phyloP scores from a whole-genome alignment of 2,329 filamentous ascomycete genomes.

The Tolypocladium guangdongense region DNA sequence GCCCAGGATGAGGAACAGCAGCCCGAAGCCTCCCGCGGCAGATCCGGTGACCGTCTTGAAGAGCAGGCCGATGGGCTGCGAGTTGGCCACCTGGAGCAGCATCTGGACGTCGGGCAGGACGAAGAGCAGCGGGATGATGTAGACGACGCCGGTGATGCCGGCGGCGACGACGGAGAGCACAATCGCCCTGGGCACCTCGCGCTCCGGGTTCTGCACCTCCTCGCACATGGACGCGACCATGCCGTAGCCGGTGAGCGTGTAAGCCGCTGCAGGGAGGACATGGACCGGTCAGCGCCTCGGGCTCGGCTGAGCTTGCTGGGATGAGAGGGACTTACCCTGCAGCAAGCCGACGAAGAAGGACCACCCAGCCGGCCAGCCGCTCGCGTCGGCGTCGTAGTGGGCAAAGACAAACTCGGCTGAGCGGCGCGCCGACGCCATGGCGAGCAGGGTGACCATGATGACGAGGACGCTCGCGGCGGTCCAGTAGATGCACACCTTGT shows the following conservation, averaged over 20 bases:
- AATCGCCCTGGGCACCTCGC: constrained; percentile 57
- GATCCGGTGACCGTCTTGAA: constrained; percentile 70
- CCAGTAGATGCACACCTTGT: constrained; percentile 64
- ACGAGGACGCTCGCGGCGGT: constrained; percentile 57
- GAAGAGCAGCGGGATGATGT: constrained; percentile 65
- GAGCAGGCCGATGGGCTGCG: constrained; percentile 64
- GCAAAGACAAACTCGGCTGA: constrained; percentile 49
- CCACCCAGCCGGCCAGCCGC: constrained; percentile 59
- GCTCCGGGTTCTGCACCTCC: constrained; percentile 49
- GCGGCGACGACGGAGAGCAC: constrained; percentile 55
- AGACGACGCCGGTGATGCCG: constrained; percentile 49
- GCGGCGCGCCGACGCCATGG: constrained; percentile 55
- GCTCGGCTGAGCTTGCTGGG: not conserved
- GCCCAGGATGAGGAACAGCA: constrained; percentile 65
- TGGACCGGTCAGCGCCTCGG: not conserved
- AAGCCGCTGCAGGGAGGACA: constrained; percentile 18
- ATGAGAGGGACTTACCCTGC: constrained; percentile 24
- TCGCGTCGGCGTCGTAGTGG: constrained; percentile 55
- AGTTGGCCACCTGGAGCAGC: constrained; percentile 55
- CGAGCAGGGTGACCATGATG: constrained; percentile 58
- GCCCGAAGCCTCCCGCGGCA: constrained; percentile 59
- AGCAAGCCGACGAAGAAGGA: constrained; percentile 45
- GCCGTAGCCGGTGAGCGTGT: constrained; percentile 35
- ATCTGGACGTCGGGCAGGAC: constrained; percentile 57
- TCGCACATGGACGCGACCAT: constrained; percentile 45